Evolutionary conservation across 371 early-diverging fungal genomes (phyloP), one percentile per base, ranked within the genome.

Genomic region (Mortierella sp.): DNA sequence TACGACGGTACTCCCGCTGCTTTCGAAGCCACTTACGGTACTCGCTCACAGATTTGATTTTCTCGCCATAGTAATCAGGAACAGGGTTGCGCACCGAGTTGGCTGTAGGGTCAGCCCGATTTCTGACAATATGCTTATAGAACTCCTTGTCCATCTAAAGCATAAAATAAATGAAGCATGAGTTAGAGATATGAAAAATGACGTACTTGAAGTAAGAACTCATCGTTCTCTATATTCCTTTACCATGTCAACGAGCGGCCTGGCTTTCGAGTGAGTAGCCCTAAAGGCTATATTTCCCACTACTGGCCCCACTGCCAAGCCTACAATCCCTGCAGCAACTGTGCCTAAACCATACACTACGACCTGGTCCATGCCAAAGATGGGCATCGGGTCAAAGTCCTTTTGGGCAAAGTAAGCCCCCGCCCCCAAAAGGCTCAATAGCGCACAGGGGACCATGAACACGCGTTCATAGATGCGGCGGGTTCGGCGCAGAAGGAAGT

Each of bases 51-150:
- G 94, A 94, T 64, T 90, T 88, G 83, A 97, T 94, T 84, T 95
- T 94, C 78, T 97, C 98, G 51, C 96, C 98, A 77, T 97, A 97
- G 73, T 93, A 97, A 78, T 97, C 97, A 14, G 97, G 97, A 60
- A 96, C 87, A 35, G 94, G 95, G 79, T 93, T 94, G 66, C 94
- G 91, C 51, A 91, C 87, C 11, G 93, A 93, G 62, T 93, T 90
- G 54, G 91, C 85, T 39, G 90, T 84, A 57, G 95, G 95, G 68
- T 94, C 92, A 16, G 95, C 94, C 39, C 97, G 88, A 83, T 95
- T 90, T 57, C 87, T 87, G 74, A 89, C 89, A 73, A 97, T 90
- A 45, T 94, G 94, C 61, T 92, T 89, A 84, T 91, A 95, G 75
- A 96, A 95, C 73, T 90, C 93, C 40, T 88, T 88, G 73, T 97